Base-by-base conservation (phyloP, 257 asterid genomes). In the Osmanthus fragrans region DNA sequence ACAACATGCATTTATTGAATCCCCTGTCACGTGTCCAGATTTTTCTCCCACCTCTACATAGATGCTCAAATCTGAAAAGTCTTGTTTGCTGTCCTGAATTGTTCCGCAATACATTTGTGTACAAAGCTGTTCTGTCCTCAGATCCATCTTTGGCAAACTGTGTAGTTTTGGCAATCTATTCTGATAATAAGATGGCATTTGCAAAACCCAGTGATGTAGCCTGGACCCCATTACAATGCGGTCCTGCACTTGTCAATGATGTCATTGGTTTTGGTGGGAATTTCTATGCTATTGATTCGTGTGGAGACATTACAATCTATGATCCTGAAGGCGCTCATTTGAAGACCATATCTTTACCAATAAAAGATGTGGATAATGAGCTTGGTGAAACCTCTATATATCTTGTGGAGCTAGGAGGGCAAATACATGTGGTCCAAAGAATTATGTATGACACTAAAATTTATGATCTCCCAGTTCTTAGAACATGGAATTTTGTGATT, bases 181-280 rank as follows among this genome's bases (percentile, higher is more conserved):
- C 80, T 30, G 80, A 65, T 21, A 75, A 39, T 74, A 75, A 79
- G 54, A 70, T 82, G 81, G 80, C 82, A 11, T 66, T 82, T 51
- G 45, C 73, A 39, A 82, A 71, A 51, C 81, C 51, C n/a, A 81
- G 79, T 21, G 73, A 72, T 56, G 70, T 36, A 30, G n/a, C 60
- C 25, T 82, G 86, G 83, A 71, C 79, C 13, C 80, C 86, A 29
- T 54, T 82, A 21, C 79, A 73, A 37, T 75, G 69, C 68, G 66
- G 37, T 76, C 30, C 58, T 34, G 70, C 67, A 9, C 49, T 42
- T 56, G 47, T 82, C 25, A 72, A 63, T 21, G 86, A 82, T 65
- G 83, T 33, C 70, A 79, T 82, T 18, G 71, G 77, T 72, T 74
- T 49, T 47, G 30, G 34, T n/a, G 81, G 83, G 39, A 67, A 75